A percentile compares a stretch with the other conserved stretches of the same genome.
Evolutionary conservation across 2,329 filamentous ascomycete genomes (phyloP).

Genomic region (Didymella segeticola): DNA sequence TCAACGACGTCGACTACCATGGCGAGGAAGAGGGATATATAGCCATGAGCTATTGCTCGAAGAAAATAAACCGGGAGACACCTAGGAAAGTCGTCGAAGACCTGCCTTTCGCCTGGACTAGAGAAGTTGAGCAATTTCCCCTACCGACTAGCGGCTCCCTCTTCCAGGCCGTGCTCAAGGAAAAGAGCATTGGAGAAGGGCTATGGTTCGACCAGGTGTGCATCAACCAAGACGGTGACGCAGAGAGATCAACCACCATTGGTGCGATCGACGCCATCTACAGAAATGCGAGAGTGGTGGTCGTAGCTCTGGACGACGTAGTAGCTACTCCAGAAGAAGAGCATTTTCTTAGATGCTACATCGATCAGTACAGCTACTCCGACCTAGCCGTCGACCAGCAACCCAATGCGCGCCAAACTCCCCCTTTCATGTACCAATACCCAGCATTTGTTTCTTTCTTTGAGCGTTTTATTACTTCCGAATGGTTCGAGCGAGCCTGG

Average conservation of each 20-base stretch:
- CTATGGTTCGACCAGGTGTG: slow-evolving; percentile 57
- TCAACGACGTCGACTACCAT: slow-evolving; percentile 42
- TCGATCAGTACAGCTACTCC: slow-evolving; percentile 45
- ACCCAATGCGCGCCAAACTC: slow-evolving; percentile 31
- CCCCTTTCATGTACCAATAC: slow-evolving; percentile 42
- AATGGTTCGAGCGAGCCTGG: slow-evolving; percentile 55
- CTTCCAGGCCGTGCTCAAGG: slow-evolving; percentile 51
- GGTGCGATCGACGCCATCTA: slow-evolving; percentile 54
- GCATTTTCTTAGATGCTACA: slow-evolving; percentile 47
- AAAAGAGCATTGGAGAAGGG: slow-evolving; percentile 48
- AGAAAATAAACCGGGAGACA: slow-evolving; percentile 35
- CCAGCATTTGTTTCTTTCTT: slow-evolving; percentile 35
- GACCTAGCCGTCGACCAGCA: slow-evolving; percentile 30
- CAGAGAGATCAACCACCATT: slow-evolving; percentile 49
- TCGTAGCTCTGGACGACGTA: slow-evolving; percentile 54
- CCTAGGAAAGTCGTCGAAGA: slow-evolving; percentile 34
- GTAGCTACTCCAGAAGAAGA: slow-evolving; percentile 44
- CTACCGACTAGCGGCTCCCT: slow-evolving; percentile 49
- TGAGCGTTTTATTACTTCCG: slow-evolving; percentile 49
- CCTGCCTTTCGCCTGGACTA: slow-evolving; percentile 46
- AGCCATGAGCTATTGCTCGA: slow-evolving; percentile 54
- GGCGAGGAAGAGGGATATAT: slow-evolving; percentile 50
- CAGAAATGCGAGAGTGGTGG: slow-evolving; percentile 49
- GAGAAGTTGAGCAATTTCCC: slow-evolving; percentile 46
- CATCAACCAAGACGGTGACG: slow-evolving; percentile 51